A percentile compares a stretch with the other conserved stretches of the same genome.
Evolutionary conservation across 2,329 filamentous ascomycete genomes (phyloP).

Genomic region (Botryosphaeria dothidea): DNA sequence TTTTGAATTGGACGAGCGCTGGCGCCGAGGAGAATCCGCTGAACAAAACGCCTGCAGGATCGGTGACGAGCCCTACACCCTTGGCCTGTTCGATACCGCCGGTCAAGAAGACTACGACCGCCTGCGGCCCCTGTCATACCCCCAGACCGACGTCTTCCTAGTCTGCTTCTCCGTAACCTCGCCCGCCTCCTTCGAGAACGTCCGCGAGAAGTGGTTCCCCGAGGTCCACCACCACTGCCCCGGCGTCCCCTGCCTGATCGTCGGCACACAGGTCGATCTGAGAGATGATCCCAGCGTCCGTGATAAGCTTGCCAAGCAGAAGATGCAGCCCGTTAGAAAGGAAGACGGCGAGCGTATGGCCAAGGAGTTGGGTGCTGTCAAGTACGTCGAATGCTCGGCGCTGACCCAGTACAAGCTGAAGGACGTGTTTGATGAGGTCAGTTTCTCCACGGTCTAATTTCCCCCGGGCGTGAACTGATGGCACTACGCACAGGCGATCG

Average conservation of each 20-base stretch:
- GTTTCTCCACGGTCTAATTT: not conserved
- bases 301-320: constrained; percentile 92
- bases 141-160: constrained; percentile 97
- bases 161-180: constrained; percentile 99
- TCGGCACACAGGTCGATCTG: constrained; percentile 96
- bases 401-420: constrained; percentile 98
- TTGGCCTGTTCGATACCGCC: constrained; percentile 96
- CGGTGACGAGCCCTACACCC: constrained; percentile 95
- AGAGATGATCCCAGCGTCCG: constrained; percentile 82
- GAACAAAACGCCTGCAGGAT: constrained; percentile 66
- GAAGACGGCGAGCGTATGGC: constrained; percentile 96
- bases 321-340: constrained; percentile 89
- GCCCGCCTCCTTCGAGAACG: constrained; percentile 97
- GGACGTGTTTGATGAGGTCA: constrained; percentile 98
- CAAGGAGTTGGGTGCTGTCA: constrained; percentile 94
- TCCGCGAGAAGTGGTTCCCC: constrained; percentile 97
- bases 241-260: constrained; percentile 94
- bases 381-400: constrained; percentile 98
- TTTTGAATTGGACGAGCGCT: not conserved
- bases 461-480: not conserved
- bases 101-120: constrained; percentile 99
- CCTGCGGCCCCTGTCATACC: constrained; percentile 92
- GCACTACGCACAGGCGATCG: constrained; percentile 70
- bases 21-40: constrained; percentile 2
- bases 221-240: constrained; percentile 99